A percentile compares a stretch with the other conserved stretches of the same genome.
Evolutionary conservation across 148 eudicot genomes (phyloP).

Genomic region (Cornus controversa): DNA sequence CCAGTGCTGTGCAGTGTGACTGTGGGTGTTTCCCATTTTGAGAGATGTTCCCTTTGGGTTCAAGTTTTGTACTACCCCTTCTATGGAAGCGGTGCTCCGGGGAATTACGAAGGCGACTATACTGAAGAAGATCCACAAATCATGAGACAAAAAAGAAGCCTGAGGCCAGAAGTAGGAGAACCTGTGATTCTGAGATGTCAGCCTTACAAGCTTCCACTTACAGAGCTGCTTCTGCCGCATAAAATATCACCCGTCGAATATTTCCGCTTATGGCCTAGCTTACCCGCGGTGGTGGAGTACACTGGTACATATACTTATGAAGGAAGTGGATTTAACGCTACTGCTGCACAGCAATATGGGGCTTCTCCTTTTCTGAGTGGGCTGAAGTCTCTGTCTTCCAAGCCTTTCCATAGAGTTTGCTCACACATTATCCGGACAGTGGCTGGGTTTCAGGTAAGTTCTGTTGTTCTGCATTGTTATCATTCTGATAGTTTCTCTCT

Average conservation of each 20-base stretch:
- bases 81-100: constrained; percentile 53
- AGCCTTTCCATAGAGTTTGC: constrained; percentile 97
- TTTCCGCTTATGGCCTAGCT: constrained; percentile 97
- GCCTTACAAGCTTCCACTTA: constrained; percentile 92
- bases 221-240: constrained; percentile 90
- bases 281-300: constrained; percentile 92
- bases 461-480: not conserved
- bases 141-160: constrained; percentile 66
- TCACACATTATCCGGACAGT: constrained; percentile 93
- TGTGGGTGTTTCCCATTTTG: constrained; percentile 93
- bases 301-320: constrained; percentile 91
- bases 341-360: constrained; percentile 97
- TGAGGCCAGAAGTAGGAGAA: constrained; percentile 78
- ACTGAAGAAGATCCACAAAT: constrained; percentile 78
- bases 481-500: not conserved
- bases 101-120: constrained; percentile 70
- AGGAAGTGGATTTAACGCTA: constrained; percentile 97
- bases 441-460: constrained; percentile 84
- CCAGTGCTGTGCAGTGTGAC: constrained; percentile 89
- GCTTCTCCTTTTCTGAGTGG: constrained; percentile 95
- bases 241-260: constrained; percentile 96
- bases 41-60: constrained; percentile 92
- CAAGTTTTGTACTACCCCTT: constrained; percentile 90
- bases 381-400: constrained; percentile 74
- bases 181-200: constrained; percentile 95